Conservation (phyloP, 495 filamentous ascomycete genomes). For the Aspergillus diversus region DNA sequence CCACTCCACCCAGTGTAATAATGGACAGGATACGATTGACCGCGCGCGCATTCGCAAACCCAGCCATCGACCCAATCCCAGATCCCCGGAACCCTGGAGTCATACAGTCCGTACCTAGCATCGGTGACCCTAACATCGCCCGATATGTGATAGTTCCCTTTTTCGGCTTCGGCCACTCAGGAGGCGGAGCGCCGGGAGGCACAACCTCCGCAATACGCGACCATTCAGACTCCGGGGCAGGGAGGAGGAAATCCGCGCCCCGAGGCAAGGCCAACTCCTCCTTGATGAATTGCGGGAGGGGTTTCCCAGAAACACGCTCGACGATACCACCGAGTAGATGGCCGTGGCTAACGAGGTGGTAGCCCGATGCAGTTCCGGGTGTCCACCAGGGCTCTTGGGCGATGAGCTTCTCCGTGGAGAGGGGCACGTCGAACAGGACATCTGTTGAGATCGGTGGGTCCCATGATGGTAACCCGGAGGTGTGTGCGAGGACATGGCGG, state of each 20-base stretch:
- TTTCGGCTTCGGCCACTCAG: slow-evolving; percentile 6
- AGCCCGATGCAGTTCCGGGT: slow-evolving; percentile 43
- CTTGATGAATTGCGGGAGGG: slow-evolving; percentile 42
- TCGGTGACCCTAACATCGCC: slow-evolving; percentile 19
- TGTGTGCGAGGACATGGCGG: slow-evolving; percentile 46
- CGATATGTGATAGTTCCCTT: slow-evolving; percentile 22
- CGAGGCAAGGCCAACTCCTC: slow-evolving; percentile 44
- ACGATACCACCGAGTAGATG: slow-evolving; percentile 46
- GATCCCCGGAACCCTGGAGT: slow-evolving; percentile 28
- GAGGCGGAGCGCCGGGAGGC: slow-evolving; percentile 13
- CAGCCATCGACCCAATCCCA: slow-evolving; percentile 35
- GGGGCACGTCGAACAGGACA: slow-evolving; percentile 32
- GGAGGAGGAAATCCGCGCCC: slow-evolving; percentile 45
- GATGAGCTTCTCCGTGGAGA: slow-evolving; percentile 37
- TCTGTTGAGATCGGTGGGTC: slow-evolving; percentile 33
- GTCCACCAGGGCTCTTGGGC: slow-evolving; percentile 48
- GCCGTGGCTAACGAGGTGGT: slow-evolving; percentile 44
- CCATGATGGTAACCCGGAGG: slow-evolving; percentile 42
- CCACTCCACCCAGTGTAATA: slow-evolving; percentile 34
- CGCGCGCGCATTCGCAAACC: slow-evolving; percentile 40
- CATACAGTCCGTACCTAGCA: slow-evolving; percentile 6
- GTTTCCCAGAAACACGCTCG: slow-evolving; percentile 39
- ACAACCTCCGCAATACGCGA: slow-evolving; percentile 34
- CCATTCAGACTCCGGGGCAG: slow-evolving; percentile 35
- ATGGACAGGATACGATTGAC: slow-evolving; percentile 36